Base-by-base conservation (phyloP, 164 flowering plant species). In the Aristolochia fimbriata region DNA sequence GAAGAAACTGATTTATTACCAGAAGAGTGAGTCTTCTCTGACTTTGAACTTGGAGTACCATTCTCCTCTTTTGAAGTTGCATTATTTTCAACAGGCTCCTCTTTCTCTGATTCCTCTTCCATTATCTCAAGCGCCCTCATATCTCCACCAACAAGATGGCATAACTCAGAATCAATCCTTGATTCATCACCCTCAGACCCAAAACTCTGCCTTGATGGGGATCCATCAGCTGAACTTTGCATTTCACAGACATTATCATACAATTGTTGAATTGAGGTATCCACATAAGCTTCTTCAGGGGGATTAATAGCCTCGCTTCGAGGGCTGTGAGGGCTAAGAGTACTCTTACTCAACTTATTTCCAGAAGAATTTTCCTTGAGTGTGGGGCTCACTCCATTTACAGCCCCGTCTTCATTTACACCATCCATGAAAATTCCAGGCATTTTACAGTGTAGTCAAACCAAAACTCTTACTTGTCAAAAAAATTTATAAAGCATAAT, bases 181-280 rank as follows among this genome's bases (percentile, higher is more conserved):
- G 96, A 89, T 68, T 86, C 93, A 17, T 79, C 87, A 41, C 87
- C 93, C 66, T 83, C 77, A 1, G 93, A 89, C 54, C 77, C 80
- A 78, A 76, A 85, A 61, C 96, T 89, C 16, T 58, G 73, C 74
- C 93, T 79, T 1, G 91, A 84, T 9, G 88, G 89, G 3, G 93
- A 86, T 52, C 71, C 81, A 75, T 86, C 91, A 31, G 60, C 69
- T 8, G 93, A 86, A 65, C 96, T 88, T 71, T 84, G 88, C 96
- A 88, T 84, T 27, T 86, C 93, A 65, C 83, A 86, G 6, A 86
- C 86, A 74, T 86, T 89, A 60, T 85, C 89, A 73, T 85, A 86
- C 53, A 89, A 74, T 67, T 73, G 74, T 71, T 89, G 89, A 51
- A 86, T 86, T 0, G 93, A 84, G 13, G 91, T 79, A 47, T 88